Percentiles rank a stretch among this genome's conserved stretches.
phyloP scores from a whole-genome alignment of 495 filamentous ascomycete species.

The Zalerion maritima region DNA sequence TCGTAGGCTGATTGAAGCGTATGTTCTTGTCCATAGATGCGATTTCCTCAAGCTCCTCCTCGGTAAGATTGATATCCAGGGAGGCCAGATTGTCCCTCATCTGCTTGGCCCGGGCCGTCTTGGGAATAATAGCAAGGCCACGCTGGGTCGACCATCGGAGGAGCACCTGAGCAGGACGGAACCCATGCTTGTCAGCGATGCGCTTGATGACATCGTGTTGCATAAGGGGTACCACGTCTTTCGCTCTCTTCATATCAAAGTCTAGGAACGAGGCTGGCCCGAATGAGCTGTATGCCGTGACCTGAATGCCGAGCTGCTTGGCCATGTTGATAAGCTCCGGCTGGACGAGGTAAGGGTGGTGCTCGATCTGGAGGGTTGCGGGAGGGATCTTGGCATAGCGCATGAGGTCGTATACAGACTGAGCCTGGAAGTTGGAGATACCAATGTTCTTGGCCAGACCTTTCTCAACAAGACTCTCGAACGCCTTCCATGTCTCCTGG shows the following conservation, averaged over 20 bases:
- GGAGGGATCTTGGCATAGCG: conserved; percentile 68
- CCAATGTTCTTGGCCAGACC: conserved; percentile 67
- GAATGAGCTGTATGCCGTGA: conserved; percentile 88
- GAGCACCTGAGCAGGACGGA: conserved; percentile 72
- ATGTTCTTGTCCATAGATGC: conserved; percentile 49
- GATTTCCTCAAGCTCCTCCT: conserved; percentile 54
- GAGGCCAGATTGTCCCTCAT: conserved; percentile 51
- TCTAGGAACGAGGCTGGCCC: conserved; percentile 75
- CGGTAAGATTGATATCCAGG: conserved; percentile 49
- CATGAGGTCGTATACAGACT: conserved; percentile 72
- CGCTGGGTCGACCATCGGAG: conserved; percentile 91
- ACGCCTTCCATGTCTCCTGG: conserved; percentile 78
- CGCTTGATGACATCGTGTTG: conserved; percentile 49
- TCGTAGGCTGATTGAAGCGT: conserved; percentile 83
- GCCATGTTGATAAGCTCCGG: conserved; percentile 56
- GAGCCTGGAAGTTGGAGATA: conserved; percentile 76
- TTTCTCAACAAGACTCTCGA: conserved; percentile 62
- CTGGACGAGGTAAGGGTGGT: conserved; percentile 93
- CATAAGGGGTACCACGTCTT: conserved; percentile 51
- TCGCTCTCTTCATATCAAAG: conserved; percentile 59
- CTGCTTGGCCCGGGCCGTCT: conserved; percentile 46
- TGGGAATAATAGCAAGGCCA: conserved; percentile 83
- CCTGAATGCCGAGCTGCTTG: conserved; percentile 54
- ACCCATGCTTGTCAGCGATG: conserved; percentile 55
- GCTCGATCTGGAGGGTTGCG: conserved; percentile 84